Percentiles rank a stretch among this genome's conserved stretches.
Conservation (phyloP, 768 basidiomycete genomes). For the Amyloporia xantha region DNA sequence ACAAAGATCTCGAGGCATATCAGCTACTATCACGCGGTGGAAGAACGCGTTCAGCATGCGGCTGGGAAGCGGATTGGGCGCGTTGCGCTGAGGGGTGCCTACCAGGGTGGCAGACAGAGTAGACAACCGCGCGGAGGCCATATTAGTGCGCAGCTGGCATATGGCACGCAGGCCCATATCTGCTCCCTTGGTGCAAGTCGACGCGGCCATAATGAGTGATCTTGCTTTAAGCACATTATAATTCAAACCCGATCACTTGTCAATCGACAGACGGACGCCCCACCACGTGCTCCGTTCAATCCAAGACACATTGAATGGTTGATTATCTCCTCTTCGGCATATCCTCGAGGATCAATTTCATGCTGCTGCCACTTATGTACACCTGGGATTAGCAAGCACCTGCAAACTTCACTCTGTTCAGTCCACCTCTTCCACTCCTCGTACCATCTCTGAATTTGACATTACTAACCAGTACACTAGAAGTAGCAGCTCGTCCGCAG, state of each 20-base stretch:
- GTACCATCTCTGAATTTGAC: background rate
- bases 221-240: no score
- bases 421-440: no score
- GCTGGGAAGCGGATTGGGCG: conserved; percentile 1
- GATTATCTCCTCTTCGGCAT: background rate
- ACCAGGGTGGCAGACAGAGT: background rate
- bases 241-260: no score
- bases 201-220: background rate
- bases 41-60: conserved; percentile 3
- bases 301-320: no score
- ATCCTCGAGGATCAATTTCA: no score
- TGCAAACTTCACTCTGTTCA: no score
- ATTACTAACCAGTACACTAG: conserved; percentile 5
- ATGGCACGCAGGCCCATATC: background rate
- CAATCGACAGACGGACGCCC: no score
- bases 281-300: no score
- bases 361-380: no score
- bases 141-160: background rate
- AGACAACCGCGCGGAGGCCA: background rate
- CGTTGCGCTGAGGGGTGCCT: background rate
- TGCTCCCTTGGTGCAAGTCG: background rate
- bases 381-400: no score
- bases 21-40: conserved; percentile 3
- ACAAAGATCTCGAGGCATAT: conserved; percentile 4
- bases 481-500: conserved; percentile 4